Conservation (phyloP, 352 stramenopile genomes). For the Albugo candida region DNA sequence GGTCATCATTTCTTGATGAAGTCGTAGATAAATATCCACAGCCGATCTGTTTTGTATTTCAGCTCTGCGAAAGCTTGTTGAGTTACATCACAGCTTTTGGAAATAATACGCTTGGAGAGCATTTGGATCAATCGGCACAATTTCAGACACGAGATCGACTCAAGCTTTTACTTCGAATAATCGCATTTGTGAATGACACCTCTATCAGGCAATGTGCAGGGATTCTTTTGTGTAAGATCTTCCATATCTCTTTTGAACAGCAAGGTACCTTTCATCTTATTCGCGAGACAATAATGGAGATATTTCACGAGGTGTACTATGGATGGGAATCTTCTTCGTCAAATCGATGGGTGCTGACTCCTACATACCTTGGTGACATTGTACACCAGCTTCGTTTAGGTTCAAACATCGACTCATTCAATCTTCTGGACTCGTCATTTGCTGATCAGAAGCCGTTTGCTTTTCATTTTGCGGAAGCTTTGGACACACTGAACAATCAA, state of each 20-base stretch:
- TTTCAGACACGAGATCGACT: too few relatives aligned
- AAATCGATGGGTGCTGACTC: too few relatives aligned
- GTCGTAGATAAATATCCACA: too few relatives aligned
- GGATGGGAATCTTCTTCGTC: too few relatives aligned
- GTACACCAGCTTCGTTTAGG: conserved; percentile 2
- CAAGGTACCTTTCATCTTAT: conserved; percentile 39
- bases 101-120: too few relatives aligned
- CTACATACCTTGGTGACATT: neutral
- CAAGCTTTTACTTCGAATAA: conserved; percentile 23
- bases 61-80: too few relatives aligned
- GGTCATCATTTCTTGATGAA: too few relatives aligned
- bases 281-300: conserved; percentile 9
- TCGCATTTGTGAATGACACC: conserved; percentile 14
- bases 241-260: conserved; percentile 31
- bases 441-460: neutral
- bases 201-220: conserved; percentile 17
- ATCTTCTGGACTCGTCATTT: neutral
- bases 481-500: conserved; percentile 31
- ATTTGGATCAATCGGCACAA: too few relatives aligned
- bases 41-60: too few relatives aligned
- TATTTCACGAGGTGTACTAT: too few relatives aligned
- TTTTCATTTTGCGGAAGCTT: conserved; percentile 8
- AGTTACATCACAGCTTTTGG: too few relatives aligned
- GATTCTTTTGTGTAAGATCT: conserved; percentile 23
- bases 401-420: neutral